phyloP scores from a whole-genome alignment of 176 grass and related monocot genomes.

The Tillandsia fasciculata region DNA sequence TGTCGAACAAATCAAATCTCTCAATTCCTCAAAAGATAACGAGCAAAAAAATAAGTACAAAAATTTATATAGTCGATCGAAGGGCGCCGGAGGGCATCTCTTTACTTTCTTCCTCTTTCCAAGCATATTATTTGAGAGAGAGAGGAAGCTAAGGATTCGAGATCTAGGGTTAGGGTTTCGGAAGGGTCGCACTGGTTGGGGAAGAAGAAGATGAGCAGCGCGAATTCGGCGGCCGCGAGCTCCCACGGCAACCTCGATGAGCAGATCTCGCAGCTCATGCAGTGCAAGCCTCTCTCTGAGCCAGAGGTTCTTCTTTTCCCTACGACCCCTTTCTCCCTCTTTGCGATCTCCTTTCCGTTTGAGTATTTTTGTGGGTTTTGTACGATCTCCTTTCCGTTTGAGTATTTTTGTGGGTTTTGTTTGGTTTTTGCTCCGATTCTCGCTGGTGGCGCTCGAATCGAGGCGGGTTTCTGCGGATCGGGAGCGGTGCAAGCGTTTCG shows the following conservation, averaged over 20 bases:
- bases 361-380: not conserved
- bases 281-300: constrained; percentile 95
- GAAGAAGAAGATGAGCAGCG: constrained; percentile 8
- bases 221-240: constrained; percentile 30
- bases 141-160: constrained; percentile 16
- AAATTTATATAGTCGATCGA: not conserved
- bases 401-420: not conserved
- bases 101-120: not conserved
- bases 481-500: constrained; percentile 15
- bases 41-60: not conserved
- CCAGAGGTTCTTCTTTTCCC: constrained; percentile 43
- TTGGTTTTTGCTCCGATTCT: constrained; percentile 22
- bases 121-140: not conserved
- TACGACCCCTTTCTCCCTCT: not conserved
- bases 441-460: constrained; percentile 2
- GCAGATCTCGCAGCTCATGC: constrained; percentile 94
- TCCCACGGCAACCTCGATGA: constrained; percentile 83
- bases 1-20: not conserved
- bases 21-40: not conserved
- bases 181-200: not conserved
- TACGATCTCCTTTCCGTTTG: not conserved
- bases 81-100: not conserved
- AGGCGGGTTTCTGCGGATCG: not conserved
- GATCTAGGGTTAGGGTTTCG: constrained; percentile 54
- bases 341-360: not conserved